Conservation (phyloP, 2,329 filamentous ascomycete genomes). For the Colletotrichum graminicola region DNA sequence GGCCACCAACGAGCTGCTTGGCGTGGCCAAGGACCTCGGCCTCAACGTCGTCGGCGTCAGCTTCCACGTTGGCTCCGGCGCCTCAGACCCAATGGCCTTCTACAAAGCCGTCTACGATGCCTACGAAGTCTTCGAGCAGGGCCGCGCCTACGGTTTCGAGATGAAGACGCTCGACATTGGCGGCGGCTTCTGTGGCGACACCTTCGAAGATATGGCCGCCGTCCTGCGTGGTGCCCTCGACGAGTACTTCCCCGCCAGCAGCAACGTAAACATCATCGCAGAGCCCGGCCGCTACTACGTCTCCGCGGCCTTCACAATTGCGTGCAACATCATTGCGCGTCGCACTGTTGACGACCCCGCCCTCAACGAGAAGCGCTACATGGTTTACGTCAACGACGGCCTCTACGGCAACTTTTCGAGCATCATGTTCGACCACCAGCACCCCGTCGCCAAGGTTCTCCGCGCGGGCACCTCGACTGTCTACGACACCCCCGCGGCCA, state of each 20-base stretch:
- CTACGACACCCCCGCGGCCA: slow-evolving; percentile 68
- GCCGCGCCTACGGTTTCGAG: slow-evolving; percentile 78
- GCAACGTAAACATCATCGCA: slow-evolving; percentile 85
- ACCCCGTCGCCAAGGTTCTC: slow-evolving; percentile 86
- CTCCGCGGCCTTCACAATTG: slow-evolving; percentile 90
- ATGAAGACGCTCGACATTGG: slow-evolving; percentile 93
- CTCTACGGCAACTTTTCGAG: slow-evolving; percentile 99
- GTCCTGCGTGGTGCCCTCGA: slow-evolving; percentile 86
- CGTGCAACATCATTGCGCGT: slow-evolving; percentile 95
- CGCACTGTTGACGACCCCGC: slow-evolving; percentile 84
- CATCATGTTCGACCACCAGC: slow-evolving; percentile 99
- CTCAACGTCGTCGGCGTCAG: slow-evolving; percentile 96
- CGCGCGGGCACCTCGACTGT: slow-evolving; percentile 69
- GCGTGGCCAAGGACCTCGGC: slow-evolving; percentile 82
- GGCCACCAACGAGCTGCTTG: slow-evolving; percentile 80
- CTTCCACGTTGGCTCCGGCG: slow-evolving; percentile 97
- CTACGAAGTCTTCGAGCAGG: slow-evolving; percentile 89
- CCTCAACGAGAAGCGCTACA: slow-evolving; percentile 81
- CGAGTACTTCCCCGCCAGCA: slow-evolving; percentile 83
- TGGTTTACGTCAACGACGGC: slow-evolving; percentile 98
- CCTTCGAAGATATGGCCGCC: slow-evolving; percentile 89
- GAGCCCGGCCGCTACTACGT: slow-evolving; percentile 98
- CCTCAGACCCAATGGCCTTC: slow-evolving; percentile 92
- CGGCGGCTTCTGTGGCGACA: slow-evolving; percentile 91
- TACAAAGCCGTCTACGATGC: slow-evolving; percentile 92